A percentile compares a stretch with the other conserved stretches of the same genome.
Evolutionary conservation across 345 rosid species (phyloP).

Genomic region (Eucalyptus marginata): DNA sequence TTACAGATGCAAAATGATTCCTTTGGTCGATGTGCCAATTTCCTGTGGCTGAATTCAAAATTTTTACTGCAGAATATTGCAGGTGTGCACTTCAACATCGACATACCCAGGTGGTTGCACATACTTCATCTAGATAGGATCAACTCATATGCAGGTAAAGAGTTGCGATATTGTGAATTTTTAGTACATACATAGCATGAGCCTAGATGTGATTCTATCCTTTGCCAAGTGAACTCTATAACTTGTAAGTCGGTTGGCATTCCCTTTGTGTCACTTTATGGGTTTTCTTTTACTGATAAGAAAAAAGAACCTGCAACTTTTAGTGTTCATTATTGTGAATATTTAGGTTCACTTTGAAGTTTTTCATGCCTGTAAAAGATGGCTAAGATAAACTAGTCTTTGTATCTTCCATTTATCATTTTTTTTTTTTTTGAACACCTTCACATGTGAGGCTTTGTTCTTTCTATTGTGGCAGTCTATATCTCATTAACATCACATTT

Average conservation of each 20-base stretch:
- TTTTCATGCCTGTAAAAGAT: background rate
- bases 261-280: background rate
- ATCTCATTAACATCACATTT: background rate
- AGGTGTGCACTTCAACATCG: constrained; percentile 62
- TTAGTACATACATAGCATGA: background rate
- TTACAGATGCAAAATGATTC: background rate
- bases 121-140: constrained; percentile 63
- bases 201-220: background rate
- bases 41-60: constrained; percentile 5
- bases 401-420: background rate
- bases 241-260: background rate
- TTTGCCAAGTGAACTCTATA: background rate
- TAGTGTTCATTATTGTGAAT: background rate
- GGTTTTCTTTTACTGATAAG: background rate
- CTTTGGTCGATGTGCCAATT: background rate
- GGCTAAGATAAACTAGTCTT: background rate
- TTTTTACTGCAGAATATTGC: constrained; percentile 63
- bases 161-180: background rate
- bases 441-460: background rate
- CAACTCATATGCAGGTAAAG: constrained; percentile 71
- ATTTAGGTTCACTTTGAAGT: background rate
- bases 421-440: no score
- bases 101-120: constrained; percentile 67
- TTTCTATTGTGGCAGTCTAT: background rate
- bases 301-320: background rate